Percentiles rank a stretch among this genome's conserved stretches.
Evolutionary conservation across 176 grass and related monocot species (phyloP).

Genomic region (Phoenix roebelenii): DNA sequence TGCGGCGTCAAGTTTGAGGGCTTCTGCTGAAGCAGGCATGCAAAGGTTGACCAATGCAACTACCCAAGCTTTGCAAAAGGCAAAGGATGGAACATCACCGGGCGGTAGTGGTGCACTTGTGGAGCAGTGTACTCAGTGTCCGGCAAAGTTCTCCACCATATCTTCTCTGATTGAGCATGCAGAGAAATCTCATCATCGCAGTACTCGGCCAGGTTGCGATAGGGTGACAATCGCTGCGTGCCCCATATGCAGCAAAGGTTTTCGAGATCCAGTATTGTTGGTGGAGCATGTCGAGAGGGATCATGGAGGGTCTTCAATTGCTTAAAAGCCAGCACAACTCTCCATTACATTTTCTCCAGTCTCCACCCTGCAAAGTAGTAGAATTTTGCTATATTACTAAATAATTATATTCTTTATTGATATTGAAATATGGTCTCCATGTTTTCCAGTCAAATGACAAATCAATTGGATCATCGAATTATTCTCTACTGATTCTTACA

Average conservation of each 20-base stretch:
- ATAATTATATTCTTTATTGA: too few relatives aligned
- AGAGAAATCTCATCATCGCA: slow-evolving; percentile 56
- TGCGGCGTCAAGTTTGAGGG: slow-evolving; percentile 59
- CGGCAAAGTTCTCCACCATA: slow-evolving; percentile 60
- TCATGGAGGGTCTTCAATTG: slow-evolving; percentile 57
- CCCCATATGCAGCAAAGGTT: slow-evolving; percentile 83
- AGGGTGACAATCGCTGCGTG: slow-evolving; percentile 61
- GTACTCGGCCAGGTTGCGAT: slow-evolving; percentile 15
- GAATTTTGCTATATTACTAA: too few relatives aligned
- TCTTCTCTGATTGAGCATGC: slow-evolving; percentile 58
- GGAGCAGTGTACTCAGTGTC: slow-evolving; percentile 75
- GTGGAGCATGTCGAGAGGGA: slow-evolving; percentile 96
- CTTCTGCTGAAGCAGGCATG: slow-evolving; percentile 82
- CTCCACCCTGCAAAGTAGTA: too few relatives aligned
- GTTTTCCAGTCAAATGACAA: too few relatives aligned
- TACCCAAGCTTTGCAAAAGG: slow-evolving; percentile 62
- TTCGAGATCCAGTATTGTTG: slow-evolving; percentile 74
- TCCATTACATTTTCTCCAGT: too few relatives aligned
- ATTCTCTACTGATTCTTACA: too few relatives aligned
- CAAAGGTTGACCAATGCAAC: slow-evolving; percentile 68
- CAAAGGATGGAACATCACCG: slow-evolving; percentile 48
- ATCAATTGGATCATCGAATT: too few relatives aligned
- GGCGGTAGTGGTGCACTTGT: slow-evolving; percentile 30
- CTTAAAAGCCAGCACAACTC: too few relatives aligned
- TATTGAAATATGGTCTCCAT: too few relatives aligned